Conservation (phyloP, 2,329 filamentous ascomycete species). For the Magnaporthiopsis incrustans region DNA sequence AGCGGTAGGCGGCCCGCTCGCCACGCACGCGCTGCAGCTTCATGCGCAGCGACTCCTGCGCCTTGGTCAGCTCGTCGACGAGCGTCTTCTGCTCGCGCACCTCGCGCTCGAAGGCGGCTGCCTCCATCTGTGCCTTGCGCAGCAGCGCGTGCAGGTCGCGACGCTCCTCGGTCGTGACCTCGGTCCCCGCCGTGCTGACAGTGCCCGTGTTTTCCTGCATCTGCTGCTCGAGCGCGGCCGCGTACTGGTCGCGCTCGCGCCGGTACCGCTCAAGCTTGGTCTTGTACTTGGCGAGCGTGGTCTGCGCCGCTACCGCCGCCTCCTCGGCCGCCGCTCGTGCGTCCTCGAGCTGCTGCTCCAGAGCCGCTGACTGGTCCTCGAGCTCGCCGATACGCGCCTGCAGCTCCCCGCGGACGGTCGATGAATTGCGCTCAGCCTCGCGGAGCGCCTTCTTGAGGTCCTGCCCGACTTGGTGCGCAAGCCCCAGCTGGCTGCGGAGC, state of each 20-base stretch:
- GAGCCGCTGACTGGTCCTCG: slow-evolving; percentile 49
- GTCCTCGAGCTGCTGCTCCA: slow-evolving; percentile 51
- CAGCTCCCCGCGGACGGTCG: slow-evolving; percentile 36
- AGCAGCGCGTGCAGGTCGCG: slow-evolving; percentile 53
- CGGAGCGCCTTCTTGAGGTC: slow-evolving; percentile 42
- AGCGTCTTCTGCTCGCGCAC: slow-evolving; percentile 61
- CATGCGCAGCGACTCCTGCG: slow-evolving; percentile 52
- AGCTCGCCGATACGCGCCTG: slow-evolving; percentile 47
- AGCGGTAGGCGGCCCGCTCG: slow-evolving; percentile 50
- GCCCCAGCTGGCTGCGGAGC: slow-evolving; percentile 52
- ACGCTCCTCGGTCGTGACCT: slow-evolving; percentile 44
- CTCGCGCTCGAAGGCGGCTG: slow-evolving; percentile 64
- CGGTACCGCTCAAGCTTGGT: slow-evolving; percentile 43
- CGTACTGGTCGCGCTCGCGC: slow-evolving; percentile 35
- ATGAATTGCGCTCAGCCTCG: slow-evolving; percentile 41
- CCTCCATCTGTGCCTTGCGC: slow-evolving; percentile 54
- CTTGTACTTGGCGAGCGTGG: slow-evolving; percentile 34
- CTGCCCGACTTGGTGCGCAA: slow-evolving; percentile 50
- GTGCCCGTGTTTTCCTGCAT: slow-evolving; percentile 19
- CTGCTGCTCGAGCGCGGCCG: slow-evolving; percentile 21
- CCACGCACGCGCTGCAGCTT: slow-evolving; percentile 65
- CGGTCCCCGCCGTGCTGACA: slow-evolving; percentile 24
- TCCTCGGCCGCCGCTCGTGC: slow-evolving; percentile 44
- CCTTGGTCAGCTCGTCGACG: slow-evolving; percentile 46
- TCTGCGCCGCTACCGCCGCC: slow-evolving; percentile 33